Base-by-base conservation (phyloP, 768 basidiomycete genomes). In the Boletellus sp. region DNA sequence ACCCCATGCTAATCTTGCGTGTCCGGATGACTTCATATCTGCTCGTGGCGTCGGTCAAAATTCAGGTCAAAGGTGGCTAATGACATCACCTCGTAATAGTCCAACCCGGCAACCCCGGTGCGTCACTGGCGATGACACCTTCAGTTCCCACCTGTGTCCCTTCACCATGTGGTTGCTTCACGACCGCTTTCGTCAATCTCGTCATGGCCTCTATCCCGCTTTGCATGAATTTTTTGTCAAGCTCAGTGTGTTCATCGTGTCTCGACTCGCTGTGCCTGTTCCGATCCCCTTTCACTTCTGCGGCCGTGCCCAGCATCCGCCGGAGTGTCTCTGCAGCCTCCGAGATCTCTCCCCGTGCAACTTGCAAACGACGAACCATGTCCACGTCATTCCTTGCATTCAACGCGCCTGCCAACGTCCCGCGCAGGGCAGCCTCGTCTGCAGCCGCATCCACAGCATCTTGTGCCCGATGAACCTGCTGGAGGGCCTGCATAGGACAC, bases 11-110 rank as follows among this genome's bases (percentile, higher is more conserved):
- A 50, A 93, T 82, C 62, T 81, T 78, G 48, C 74, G 70, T 33
- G 84, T 84, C 3, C 81, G 78, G 48, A 85, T 83, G 31, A 92
- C 78, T 68, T 94, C 91, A 58, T 86, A 88, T 45, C 80, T 81
- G 42, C 43, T 55, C 44, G 55, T n/a, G 23, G 13, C n/a, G 20
- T 56, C 5, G 53, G 42, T 24, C 17, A 28, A 4, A 26, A 6
- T 17, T 2, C 32, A 38, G 31, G 24, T 23, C 2, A 23, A 3
- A 15, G 12, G 12, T 39, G 2, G 32, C 44, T 19, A 26, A 12
- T 47, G 22, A 52, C 66, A 32, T 53, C 28, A 79, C 81, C 74
- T 71, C 3, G 87, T 90, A 57, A 90, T 89, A 3, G 87, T 87
- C 87, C 87, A 90, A 53, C 73, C 77, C 0, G 87, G 87, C 26